Base-by-base conservation (phyloP, 2,329 filamentous ascomycete genomes). In the Cercospora sp. region DNA sequence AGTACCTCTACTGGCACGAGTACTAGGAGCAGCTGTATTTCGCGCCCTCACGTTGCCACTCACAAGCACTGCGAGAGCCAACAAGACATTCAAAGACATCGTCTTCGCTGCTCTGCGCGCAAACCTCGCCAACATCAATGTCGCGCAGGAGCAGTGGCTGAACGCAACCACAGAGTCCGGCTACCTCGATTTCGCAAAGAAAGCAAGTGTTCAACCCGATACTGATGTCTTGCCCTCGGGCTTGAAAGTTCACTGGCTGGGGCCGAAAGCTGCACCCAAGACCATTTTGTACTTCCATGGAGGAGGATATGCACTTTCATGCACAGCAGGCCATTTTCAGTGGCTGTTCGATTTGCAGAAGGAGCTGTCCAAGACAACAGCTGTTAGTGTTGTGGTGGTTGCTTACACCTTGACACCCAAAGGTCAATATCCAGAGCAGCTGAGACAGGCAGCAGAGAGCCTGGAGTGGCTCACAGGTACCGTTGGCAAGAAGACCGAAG, bases 291-390 rank as follows among this genome's bases (percentile, higher is more conserved):
- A 82, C 71, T 81, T 82, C 63, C 83, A 85, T 69, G 83, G 83
- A 16, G 87, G 87, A 55, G 87, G 87, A 5, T 89, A 87, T 72
- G 81, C 81, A 2, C 66, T 86, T 7, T 80, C 86, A 2, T 81
- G 81, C 7, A 77, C 76, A 5, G 70, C 80, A 6, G 83, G 79
- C 51, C 84, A 87, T 73, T 79, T 86, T 64, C 75, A 81, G 18
- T 87, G 84, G 79, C 79, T 84, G 60, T 28, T 28, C n/a, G 73
- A 75, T 20, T 79, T 82, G 16, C 76, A 86, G 33, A 76, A 82
- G 42, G 76, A 80, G n/a, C 75, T 85, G 20, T 71, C 69, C 31
- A 73, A 74, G 63, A 74, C 77, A n/a, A 75, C 76, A 30, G 82
- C 81, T 51, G 81, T 85, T 62, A 79, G 80, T 33, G 77, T 86